These are phyloP conservation scores for Corchorus olitorius DNA, from an alignment of 345 rosid species.

Conservation along the genomic window DNA sequence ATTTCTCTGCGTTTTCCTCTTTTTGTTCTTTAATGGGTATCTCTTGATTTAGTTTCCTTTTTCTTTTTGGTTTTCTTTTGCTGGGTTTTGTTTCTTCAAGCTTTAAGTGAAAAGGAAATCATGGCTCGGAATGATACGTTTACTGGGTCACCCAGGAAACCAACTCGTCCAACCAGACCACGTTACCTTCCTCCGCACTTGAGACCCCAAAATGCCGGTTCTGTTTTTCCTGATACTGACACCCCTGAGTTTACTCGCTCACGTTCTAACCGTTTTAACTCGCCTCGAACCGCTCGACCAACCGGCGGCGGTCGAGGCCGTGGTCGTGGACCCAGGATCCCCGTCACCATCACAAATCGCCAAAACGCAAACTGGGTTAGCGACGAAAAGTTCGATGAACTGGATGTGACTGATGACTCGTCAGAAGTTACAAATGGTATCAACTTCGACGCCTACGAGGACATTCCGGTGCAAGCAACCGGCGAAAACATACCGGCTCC, in stretches of 20 bases:
- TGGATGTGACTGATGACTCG: constrained; percentile 35
- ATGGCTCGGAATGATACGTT: constrained; percentile 24
- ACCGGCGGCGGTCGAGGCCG: not conserved
- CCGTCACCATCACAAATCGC: not conserved
- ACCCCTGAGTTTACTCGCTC: constrained; percentile 16
- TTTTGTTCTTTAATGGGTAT: not conserved
- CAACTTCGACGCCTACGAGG: constrained; percentile 93
- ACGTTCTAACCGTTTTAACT: constrained; percentile 11
- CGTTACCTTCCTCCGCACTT: constrained; percentile 37
- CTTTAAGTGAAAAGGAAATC: not conserved
- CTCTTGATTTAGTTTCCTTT: not conserved
- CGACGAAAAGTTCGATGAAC: constrained; percentile 30
- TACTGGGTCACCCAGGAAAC: constrained; percentile 22
- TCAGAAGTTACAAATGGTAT: constrained; percentile 43
- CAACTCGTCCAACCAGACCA: constrained; percentile 26
- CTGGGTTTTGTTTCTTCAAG: not conserved
- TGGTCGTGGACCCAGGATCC: constrained; percentile 23
- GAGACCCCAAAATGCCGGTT: constrained; percentile 18
- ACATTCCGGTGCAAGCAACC: constrained; percentile 91
- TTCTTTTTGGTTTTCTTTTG: not conserved
- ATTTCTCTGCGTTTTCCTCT: not conserved
- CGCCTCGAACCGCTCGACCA: not conserved
- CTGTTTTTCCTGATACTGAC: not conserved
- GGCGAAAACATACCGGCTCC: constrained; percentile 92
- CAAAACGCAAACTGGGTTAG: not conserved